Percentiles rank a stretch among this genome's conserved stretches.
Conservation (phyloP, 495 filamentous ascomycete genomes). For the Melanomma pulvis-pyrius region DNA sequence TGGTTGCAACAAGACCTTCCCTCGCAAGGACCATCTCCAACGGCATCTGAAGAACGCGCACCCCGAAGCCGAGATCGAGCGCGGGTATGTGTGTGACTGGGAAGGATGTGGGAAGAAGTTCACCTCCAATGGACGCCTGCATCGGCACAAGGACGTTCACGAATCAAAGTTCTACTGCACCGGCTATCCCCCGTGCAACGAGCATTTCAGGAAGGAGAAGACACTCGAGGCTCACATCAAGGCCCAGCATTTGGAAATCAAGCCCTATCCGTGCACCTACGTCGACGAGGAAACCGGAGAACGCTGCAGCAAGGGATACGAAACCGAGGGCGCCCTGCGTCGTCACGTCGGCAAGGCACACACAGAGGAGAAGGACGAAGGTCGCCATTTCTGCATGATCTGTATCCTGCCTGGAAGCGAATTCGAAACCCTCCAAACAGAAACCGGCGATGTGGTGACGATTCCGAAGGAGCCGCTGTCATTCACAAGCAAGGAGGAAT, state of each 20-base stretch:
- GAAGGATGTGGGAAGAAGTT: slow-evolving; percentile 79
- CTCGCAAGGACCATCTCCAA: slow-evolving; percentile 77
- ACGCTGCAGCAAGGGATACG: slow-evolving; percentile 69
- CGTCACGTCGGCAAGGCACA: slow-evolving; percentile 73
- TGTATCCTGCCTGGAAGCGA: slow-evolving; percentile 50
- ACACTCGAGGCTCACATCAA: slow-evolving; percentile 84
- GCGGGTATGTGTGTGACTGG: slow-evolving; percentile 69
- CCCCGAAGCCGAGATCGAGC: slow-evolving; percentile 55
- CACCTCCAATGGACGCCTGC: slow-evolving; percentile 70
- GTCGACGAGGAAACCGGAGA: slow-evolving; percentile 59
- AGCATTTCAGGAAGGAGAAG: slow-evolving; percentile 83
- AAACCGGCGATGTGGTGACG: not conserved
- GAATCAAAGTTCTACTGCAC: slow-evolving; percentile 56
- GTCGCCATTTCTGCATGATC: slow-evolving; percentile 67
- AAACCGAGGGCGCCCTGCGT: slow-evolving; percentile 67
- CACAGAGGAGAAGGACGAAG: slow-evolving; percentile 49
- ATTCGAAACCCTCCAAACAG: slow-evolving; percentile 34
- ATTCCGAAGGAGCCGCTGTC: slow-evolving; percentile 46
- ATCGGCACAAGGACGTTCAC: slow-evolving; percentile 50
- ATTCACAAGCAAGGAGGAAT: slow-evolving; percentile 70
- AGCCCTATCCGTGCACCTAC: slow-evolving; percentile 67
- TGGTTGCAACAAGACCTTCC: slow-evolving; percentile 78
- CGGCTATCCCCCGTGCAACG: slow-evolving; percentile 71
- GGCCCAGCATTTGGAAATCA: slow-evolving; percentile 66
- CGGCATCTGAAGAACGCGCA: slow-evolving; percentile 84